Conservation (phyloP, 345 rosid genomes). For the Cardiospermum halicacabum region DNA sequence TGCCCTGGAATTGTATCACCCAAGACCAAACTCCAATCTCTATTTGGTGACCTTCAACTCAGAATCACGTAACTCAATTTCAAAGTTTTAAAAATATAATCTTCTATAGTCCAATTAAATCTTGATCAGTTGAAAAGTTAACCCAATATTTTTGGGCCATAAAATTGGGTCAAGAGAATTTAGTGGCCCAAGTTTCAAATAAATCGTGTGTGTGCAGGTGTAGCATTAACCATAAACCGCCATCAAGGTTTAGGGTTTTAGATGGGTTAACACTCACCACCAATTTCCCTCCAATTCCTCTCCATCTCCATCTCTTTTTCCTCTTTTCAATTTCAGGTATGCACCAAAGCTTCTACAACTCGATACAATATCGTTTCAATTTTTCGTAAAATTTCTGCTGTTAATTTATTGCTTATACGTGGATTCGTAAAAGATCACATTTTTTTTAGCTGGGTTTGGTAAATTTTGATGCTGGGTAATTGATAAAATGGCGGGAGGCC, state of each 20-base stretch:
- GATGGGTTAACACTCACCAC: conserved; percentile 11
- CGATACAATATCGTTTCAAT: not conserved
- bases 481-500: conserved; percentile 49
- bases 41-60: too few relatives aligned
- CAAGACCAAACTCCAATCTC: too few relatives aligned
- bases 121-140: too few relatives aligned
- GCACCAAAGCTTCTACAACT: not conserved
- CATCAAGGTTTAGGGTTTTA: conserved; percentile 20
- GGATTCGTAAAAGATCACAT: not conserved
- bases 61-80: too few relatives aligned
- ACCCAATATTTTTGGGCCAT: not conserved
- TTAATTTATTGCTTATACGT: not conserved
- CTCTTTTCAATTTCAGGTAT: not conserved
- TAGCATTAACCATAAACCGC: conserved; percentile 9
- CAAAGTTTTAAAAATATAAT: too few relatives aligned
- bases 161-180: not conserved
- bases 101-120: too few relatives aligned
- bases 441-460: conserved; percentile 2
- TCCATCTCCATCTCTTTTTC: not conserved
- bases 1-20: too few relatives aligned
- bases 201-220: conserved; percentile 2
- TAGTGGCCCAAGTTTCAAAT: not conserved
- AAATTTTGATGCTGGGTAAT: not conserved
- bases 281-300: conserved; percentile 3
- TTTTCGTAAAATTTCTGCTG: not conserved